Base-by-base conservation (phyloP, 2,329 filamentous ascomycete genomes). In the Phaeophleospora eucalypticola region DNA sequence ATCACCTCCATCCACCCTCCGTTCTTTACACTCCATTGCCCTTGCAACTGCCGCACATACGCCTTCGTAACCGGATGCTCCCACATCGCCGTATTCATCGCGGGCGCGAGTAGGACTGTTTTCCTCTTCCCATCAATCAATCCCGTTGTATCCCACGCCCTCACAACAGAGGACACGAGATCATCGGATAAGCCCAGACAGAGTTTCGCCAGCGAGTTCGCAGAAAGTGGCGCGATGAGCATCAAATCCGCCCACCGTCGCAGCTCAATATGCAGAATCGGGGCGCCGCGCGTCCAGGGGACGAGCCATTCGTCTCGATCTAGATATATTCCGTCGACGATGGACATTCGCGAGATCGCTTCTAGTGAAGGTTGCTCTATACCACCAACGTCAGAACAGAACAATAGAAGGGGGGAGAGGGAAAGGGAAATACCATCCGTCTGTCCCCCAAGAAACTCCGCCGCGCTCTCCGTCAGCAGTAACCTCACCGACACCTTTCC, bases 21-120 rank as follows among this genome's bases (percentile, higher is more conserved):
- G 20, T 54, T 57, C 57, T 34, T 61, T 48, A 77, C 65, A 4
- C 83, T 84, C 89, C 89, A 95, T 48, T 89, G 86, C 39, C 85
- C 78, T 53, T 83, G 77, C 38, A 0, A 86, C 72, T 34, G 71
- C 71, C 32, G n/a, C n/a, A 95, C 68, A 54, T 95, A 88, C 53
- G 79, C 81, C 41, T 70, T 75, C 1, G 90, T 95, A 37, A 95
- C 72, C 2, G 89, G 90, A 64, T 96, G 89, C 45, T 76, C 74
- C 85, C 87, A 95, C 90, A 95, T 95, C 3, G 84, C 82, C 18
- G 82, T 89, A 65, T 96, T 95, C 88, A 95, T 95, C 21, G 86
- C 83, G 1, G 84, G 83, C 2, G 86, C 86, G 0, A 91, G 85
- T 1, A 93, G 60, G 29, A 95, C 88, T 53, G 75, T 79, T 66